phyloP scores from a whole-genome alignment of 2,329 filamentous ascomycete genomes.

The Epichloe bromicola region DNA sequence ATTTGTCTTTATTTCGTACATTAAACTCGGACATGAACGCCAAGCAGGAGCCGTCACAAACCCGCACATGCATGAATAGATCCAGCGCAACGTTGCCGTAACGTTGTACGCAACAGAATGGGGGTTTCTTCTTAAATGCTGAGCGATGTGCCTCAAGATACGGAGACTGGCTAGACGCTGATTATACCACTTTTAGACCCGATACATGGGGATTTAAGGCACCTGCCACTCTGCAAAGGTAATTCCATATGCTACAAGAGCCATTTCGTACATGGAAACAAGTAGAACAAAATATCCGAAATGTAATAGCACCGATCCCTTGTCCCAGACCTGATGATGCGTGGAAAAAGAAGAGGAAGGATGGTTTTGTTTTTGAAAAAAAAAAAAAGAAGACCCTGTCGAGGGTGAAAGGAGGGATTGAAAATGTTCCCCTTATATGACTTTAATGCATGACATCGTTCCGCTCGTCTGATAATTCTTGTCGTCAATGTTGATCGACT shows the following conservation, averaged over 20 bases:
- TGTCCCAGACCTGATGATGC: background rate
- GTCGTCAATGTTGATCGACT: background rate
- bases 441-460: background rate
- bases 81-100: no score
- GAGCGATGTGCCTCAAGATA: no score
- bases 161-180: no score
- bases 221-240: background rate
- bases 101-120: no score
- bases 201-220: no score
- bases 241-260: background rate
- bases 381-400: background rate
- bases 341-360: background rate
- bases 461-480: background rate
- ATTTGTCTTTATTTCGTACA: background rate
- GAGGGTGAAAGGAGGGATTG: background rate
- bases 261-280: slow-evolving; percentile 1
- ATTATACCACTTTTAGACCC: no score
- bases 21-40: background rate
- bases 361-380: background rate
- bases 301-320: background rate
- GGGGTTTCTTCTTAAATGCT: no score
- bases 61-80: no score
- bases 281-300: background rate
- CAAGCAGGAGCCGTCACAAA: background rate
- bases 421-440: background rate